Percentiles rank a stretch among this genome's conserved stretches.
These are phyloP conservation scores for Eugenia klotzschiana DNA, from an alignment of 441 rosid species.

Conservation along the genomic window DNA sequence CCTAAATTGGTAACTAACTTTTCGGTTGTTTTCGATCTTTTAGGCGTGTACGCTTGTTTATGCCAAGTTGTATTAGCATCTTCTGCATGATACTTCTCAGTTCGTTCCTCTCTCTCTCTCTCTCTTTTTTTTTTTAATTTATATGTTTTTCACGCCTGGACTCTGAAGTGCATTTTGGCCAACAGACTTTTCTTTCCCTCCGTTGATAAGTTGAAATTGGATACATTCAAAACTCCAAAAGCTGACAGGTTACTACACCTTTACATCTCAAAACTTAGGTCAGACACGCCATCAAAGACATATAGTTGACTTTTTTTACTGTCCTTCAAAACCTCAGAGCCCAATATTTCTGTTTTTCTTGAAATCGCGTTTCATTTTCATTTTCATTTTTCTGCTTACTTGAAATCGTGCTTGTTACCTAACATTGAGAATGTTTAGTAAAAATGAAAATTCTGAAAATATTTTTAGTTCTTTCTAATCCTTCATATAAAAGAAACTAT, in stretches of 20 bases:
- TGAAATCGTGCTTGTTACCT: not conserved
- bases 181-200: not conserved
- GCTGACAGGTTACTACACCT: not conserved
- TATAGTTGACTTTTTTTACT: not conserved
- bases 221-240: not conserved
- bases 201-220: not conserved
- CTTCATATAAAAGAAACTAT: not conserved
- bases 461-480: not conserved
- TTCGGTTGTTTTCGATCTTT: not conserved
- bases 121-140: too few species aligned
- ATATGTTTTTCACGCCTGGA: not conserved
- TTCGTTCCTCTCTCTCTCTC: not conserved
- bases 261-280: not conserved
- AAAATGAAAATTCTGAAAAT: not conserved
- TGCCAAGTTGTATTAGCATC: not conserved
- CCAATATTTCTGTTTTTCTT: not conserved
- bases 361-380: not conserved
- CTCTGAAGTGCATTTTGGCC: not conserved
- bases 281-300: not conserved
- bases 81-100: not conserved
- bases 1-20: slow-evolving; percentile 59
- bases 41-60: not conserved
- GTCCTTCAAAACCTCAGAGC: not conserved
- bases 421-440: not conserved
- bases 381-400: not conserved